phyloP scores from a whole-genome alignment of 495 filamentous ascomycete genomes.

The Hypomontagnella submonticulosa region DNA sequence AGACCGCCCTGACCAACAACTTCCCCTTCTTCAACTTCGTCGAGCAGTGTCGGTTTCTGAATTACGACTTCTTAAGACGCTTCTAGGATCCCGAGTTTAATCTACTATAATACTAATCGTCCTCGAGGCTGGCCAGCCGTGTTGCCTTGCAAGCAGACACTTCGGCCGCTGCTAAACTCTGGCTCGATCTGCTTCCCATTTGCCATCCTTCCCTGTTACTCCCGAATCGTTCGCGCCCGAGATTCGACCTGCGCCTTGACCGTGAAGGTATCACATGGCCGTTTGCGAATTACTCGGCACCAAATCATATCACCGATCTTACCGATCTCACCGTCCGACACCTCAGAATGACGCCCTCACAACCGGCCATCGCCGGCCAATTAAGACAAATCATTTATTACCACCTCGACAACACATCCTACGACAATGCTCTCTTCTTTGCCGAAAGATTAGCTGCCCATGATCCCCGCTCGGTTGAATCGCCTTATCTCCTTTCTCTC shows the following conservation, averaged over 20 bases:
- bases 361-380: constrained; percentile 73
- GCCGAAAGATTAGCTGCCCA: constrained; percentile 85
- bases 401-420: constrained; percentile 89
- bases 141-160: constrained; percentile 6
- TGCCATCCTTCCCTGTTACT: constrained; percentile 10
- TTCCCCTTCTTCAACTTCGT: constrained; percentile 31
- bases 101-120: constrained; percentile 24
- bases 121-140: constrained; percentile 8
- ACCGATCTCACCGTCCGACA: constrained; percentile 19
- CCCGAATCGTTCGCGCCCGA: constrained; percentile 7
- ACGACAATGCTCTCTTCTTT: constrained; percentile 90
- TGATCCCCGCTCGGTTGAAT: constrained; percentile 81
- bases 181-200: not conserved
- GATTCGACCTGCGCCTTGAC: constrained; percentile 23
- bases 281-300: constrained; percentile 33
- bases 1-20: constrained; percentile 16
- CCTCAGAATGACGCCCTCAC: constrained; percentile 76
- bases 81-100: constrained; percentile 17
- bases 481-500: constrained; percentile 81
- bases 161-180: not conserved
- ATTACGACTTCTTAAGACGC: constrained; percentile 1
- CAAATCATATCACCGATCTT: constrained; percentile 16
- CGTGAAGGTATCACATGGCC: constrained; percentile 44
- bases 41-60: not conserved
- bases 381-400: constrained; percentile 89